Base-by-base conservation (phyloP, 2,329 filamentous ascomycete species). In the Pyrenophora tritici-repentis region DNA sequence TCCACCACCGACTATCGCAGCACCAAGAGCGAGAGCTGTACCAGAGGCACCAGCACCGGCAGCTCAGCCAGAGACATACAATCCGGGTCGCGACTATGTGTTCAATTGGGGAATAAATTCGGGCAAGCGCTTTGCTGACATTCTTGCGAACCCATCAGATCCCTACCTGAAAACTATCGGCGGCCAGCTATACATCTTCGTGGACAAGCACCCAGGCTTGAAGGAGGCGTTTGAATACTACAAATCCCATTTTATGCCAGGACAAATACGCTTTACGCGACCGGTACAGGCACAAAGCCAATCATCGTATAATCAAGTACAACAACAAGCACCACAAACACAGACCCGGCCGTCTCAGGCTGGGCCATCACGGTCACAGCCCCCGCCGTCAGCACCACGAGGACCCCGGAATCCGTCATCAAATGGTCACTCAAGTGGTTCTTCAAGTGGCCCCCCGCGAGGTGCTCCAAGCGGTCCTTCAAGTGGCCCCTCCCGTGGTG, bases 221-320 rank as follows among this genome's bases (percentile, higher is more conserved):
- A 47, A 54, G 18, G 62, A 65, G 18, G 63, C 63, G 10, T 65
- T 63, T 29, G 63, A 66, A n/a, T 60, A 58, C 43, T 53, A 62
- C 41, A n/a, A n/a, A n/a, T n/a, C n/a, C n/a, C n/a, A n/a, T n/a
- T n/a, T n/a, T n/a, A 57, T 57, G 14, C 62, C 63, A 18, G 58
- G 58, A 5, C 45, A 60, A 42, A 54, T 57, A 26, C 51, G 56
- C 26, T 50, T 43, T 10, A 47, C 26, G 4, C 40, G 50, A 32
- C 38, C 35, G 17, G 12, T 26, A 8, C 35, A 41, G 10, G 34
- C 48, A 26, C 26, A 48, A 12, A 35, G 32, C 8, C 42, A 59
- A 38, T 3, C 22, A 24, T 26, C 42, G 1, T 47, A 42, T 20
- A 16, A 38, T 3, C 35, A 40, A n/a, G 33, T 45, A 18, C 24